These are phyloP conservation scores for Knoxia roxburghii DNA, from an alignment of 257 asterid species.

Conservation along the genomic window DNA sequence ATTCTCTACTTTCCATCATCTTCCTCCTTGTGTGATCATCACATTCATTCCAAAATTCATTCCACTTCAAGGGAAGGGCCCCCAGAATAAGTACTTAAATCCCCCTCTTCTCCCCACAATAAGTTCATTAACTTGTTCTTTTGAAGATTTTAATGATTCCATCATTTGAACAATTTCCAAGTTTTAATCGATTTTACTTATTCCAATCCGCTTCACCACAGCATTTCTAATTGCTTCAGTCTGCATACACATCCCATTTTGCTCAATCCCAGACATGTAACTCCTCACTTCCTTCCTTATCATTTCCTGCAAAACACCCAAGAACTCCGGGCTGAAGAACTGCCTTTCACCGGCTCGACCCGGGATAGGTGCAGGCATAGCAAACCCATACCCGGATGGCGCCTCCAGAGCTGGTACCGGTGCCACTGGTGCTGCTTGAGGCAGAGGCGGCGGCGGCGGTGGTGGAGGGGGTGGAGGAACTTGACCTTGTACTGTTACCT, in stretches of 20 bases:
- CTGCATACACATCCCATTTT: slow-evolving; percentile 36
- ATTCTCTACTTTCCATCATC: neutral
- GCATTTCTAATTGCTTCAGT: slow-evolving; percentile 58
- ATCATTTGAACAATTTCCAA: neutral
- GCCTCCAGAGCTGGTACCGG: slow-evolving; percentile 12
- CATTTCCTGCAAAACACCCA: slow-evolving; percentile 66
- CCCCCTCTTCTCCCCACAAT: neutral
- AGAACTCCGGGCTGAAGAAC: slow-evolving; percentile 57
- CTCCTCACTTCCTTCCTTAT: slow-evolving; percentile 63
- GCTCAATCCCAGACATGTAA: slow-evolving; percentile 58
- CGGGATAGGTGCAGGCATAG: neutral
- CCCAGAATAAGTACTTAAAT: neutral
- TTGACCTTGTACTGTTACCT: neutral
- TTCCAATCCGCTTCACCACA: slow-evolving; percentile 64
- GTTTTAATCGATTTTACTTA: slow-evolving; percentile 60
- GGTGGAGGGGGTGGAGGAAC: slow-evolving; percentile 11
- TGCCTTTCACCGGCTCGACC: slow-evolving; percentile 35
- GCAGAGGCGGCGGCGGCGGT: slow-evolving; percentile 1
- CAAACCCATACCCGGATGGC: slow-evolving; percentile 14
- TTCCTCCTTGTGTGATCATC: too few species aligned
- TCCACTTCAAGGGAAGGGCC: neutral
- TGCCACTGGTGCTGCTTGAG: neutral
- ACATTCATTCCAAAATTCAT: slow-evolving; percentile 4
- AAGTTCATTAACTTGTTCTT: neutral
- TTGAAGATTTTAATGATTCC: neutral